These are phyloP conservation scores for Amaranthus tricolor DNA, from an alignment of 179 eudicot species.

Conservation along the genomic window DNA sequence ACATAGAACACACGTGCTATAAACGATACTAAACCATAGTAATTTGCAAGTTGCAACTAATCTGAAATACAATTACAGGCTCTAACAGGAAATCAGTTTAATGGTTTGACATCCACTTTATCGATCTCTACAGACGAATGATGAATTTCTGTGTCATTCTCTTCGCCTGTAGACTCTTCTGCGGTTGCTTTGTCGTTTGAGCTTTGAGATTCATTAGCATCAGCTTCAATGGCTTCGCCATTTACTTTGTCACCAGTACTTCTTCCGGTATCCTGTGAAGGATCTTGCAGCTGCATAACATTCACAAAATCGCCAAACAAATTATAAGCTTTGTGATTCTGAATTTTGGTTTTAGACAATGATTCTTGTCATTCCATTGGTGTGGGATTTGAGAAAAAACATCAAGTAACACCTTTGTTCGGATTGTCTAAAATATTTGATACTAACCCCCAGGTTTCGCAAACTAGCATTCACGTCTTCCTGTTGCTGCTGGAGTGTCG, in stretches of 20 bases:
- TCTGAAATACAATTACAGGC: neutral
- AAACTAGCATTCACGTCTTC: conserved; percentile 81
- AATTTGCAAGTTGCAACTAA: neutral
- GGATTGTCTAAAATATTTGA: neutral
- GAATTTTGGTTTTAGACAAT: neutral
- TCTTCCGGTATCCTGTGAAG: conserved; percentile 31
- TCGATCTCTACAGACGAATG: neutral
- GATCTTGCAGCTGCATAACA: conserved; percentile 56
- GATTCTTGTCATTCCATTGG: neutral
- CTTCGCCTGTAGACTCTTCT: conserved; percentile 30
- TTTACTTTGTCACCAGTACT: conserved; percentile 10
- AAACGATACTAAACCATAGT: neutral
- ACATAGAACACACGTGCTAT: neutral
- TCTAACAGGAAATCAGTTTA: neutral
- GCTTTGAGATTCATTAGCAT: conserved; percentile 7
- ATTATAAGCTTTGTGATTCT: neutral
- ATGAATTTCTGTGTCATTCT: conserved; percentile 20
- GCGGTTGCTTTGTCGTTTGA: conserved; percentile 5
- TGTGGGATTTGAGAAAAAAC: too few relatives aligned
- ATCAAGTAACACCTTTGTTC: neutral
- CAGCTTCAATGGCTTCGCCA: conserved; percentile 3
- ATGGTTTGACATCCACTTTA: neutral
- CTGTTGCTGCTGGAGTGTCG: conserved; percentile 90
- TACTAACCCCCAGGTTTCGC: conserved; percentile 69
- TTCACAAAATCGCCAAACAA: conserved; percentile 11